A percentile compares a stretch with the other conserved stretches of the same genome.
These are phyloP conservation scores for Avicennia marina DNA, from an alignment of 257 asterid species.

Conservation along the genomic window DNA sequence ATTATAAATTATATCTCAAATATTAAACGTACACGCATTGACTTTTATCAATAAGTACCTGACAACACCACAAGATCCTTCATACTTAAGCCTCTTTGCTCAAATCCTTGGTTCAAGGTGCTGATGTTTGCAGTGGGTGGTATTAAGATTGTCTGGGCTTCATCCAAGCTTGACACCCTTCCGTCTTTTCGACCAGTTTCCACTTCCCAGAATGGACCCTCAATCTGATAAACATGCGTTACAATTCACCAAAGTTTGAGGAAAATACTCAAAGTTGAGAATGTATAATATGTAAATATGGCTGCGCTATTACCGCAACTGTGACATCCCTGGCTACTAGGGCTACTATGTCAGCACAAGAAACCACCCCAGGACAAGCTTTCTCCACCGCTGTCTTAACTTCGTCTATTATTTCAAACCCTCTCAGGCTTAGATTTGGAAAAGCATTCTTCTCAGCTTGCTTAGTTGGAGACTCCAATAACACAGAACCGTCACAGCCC, in stretches of 20 bases:
- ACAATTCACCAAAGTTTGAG: too few relatives aligned
- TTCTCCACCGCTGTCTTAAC: constrained; percentile 44
- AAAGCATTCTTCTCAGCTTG: constrained; percentile 39
- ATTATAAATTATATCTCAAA: too few relatives aligned
- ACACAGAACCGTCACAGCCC: constrained; percentile 61
- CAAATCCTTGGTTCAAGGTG: constrained; percentile 29
- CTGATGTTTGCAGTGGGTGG: constrained; percentile 30
- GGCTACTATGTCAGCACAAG: constrained; percentile 49
- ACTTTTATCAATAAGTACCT: too few relatives aligned
- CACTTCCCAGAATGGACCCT: constrained; percentile 43
- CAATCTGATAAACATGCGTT: constrained; percentile 25
- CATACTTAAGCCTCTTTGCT: constrained; percentile 24
- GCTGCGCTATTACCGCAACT: constrained; percentile 35
- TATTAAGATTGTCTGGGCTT: constrained; percentile 23
- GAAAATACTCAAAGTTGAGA: neutral
- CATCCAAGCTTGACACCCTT: constrained; percentile 24
- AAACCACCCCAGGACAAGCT: constrained; percentile 42
- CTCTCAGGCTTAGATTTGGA: constrained; percentile 46
- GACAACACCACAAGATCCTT: constrained; percentile 47
- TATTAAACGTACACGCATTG: too few relatives aligned
- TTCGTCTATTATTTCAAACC: constrained; percentile 39
- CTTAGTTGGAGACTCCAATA: constrained; percentile 31
- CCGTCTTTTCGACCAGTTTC: constrained; percentile 50
- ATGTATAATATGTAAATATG: too few relatives aligned
- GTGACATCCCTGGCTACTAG: constrained; percentile 44